Evolutionary conservation across 139 green algal genomes (phyloP).

Genomic region (Yamagishiella unicocca): DNA sequence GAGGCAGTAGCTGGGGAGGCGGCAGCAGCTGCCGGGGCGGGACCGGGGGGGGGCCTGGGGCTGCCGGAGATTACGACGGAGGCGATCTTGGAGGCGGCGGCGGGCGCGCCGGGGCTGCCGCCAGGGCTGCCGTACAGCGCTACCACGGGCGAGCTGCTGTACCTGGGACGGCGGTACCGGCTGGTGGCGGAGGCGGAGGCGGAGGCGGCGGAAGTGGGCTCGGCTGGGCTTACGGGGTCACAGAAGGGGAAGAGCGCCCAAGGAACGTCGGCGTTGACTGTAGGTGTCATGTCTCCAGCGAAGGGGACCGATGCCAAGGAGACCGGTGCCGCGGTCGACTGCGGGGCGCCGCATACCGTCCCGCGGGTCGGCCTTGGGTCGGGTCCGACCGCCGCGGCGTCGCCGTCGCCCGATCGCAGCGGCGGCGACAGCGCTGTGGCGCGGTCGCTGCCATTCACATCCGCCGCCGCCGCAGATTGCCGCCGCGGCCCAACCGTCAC

Average conservation of each 20-base stretch:
- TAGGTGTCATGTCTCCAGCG: not conserved
- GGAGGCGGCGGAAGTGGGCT: too few species aligned
- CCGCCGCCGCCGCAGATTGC: not conserved
- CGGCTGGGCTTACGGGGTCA: not conserved
- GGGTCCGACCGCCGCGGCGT: not conserved
- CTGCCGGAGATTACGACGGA: too few species aligned
- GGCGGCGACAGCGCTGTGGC: not conserved
- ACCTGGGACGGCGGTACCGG: not conserved
- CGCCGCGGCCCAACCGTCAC: not conserved
- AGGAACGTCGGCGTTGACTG: not conserved
- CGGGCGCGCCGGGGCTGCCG: too few species aligned
- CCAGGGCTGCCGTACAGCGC: not conserved
- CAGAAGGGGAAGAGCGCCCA: not conserved
- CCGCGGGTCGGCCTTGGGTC: too few species aligned
- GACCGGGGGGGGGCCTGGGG: too few species aligned
- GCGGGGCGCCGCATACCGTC: too few species aligned
- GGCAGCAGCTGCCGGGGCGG: too few species aligned
- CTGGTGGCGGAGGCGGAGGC: not conserved
- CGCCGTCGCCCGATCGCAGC: not conserved
- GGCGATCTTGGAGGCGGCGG: too few species aligned
- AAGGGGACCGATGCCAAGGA: not conserved
- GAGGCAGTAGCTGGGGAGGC: too few species aligned
- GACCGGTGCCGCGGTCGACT: not conserved
- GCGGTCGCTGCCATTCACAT: not conserved
- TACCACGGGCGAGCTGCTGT: not conserved